A percentile compares a stretch with the other conserved stretches of the same genome.
These are phyloP conservation scores for Tricholoma matsutake DNA, from an alignment of 768 basidiomycete species.

Conservation along the genomic window DNA sequence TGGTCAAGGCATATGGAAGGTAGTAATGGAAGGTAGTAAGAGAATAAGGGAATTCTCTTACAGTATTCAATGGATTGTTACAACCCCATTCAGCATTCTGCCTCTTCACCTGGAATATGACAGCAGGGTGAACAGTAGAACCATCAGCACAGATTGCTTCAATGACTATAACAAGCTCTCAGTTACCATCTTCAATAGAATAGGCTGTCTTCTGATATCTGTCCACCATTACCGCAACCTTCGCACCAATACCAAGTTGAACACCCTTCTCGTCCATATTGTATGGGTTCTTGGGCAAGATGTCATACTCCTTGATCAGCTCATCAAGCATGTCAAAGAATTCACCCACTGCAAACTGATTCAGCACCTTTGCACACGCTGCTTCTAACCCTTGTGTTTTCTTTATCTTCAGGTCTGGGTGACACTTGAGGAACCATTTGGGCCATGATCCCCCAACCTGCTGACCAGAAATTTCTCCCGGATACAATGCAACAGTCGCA, in stretches of 20 bases:
- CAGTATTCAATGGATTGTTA: conserved; percentile 26
- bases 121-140: conserved; percentile 27
- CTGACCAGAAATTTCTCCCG: background rate
- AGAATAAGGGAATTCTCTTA: too few relatives aligned
- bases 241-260: conserved; percentile 20
- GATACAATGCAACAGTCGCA: background rate
- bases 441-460: conserved; percentile 13
- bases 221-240: conserved; percentile 10
- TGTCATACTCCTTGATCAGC: conserved; percentile 14
- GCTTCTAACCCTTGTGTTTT: conserved; percentile 18
- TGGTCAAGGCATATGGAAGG: too few relatives aligned
- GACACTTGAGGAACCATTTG: conserved; percentile 12
- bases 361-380: conserved; percentile 19
- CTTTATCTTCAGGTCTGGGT: conserved; percentile 24
- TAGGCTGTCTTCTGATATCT: conserved; percentile 12
- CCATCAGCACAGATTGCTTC: conserved; percentile 44
- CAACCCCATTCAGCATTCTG: conserved; percentile 16
- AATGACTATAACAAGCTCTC: conserved; percentile 44
- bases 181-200: conserved; percentile 25
- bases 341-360: conserved; percentile 15
- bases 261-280: conserved; percentile 31
- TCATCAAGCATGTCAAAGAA: conserved; percentile 17
- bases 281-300: conserved; percentile 22
- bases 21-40: too few relatives aligned
- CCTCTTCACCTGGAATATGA: conserved; percentile 36